These are phyloP conservation scores for Fomitiporia mediterranea DNA, from an alignment of 1,284 basidiomycete genomes.

Conservation along the genomic window DNA sequence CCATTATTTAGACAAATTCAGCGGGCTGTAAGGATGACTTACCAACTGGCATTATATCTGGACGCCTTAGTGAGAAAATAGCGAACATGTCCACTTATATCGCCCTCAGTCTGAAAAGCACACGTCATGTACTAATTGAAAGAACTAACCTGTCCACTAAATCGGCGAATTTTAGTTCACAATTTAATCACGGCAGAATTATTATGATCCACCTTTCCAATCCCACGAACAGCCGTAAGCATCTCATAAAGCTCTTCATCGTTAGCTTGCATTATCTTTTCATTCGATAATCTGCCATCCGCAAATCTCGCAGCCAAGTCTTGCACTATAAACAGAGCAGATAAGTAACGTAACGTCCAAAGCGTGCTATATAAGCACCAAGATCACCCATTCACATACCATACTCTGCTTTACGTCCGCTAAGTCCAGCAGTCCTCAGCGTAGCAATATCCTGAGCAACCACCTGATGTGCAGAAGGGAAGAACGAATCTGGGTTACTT, in stretches of 20 bases:
- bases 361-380: not conserved
- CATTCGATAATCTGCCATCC: conserved; percentile 70
- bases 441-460: conserved; percentile 49
- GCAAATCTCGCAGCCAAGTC: conserved; percentile 76
- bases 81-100: conserved; percentile 81
- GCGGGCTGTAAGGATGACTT: conserved; percentile 21
- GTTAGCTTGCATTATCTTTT: conserved; percentile 61
- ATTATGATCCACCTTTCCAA: conserved; percentile 51
- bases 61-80: conserved; percentile 79
- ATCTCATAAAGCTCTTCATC: conserved; percentile 75
- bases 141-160: conserved; percentile 36
- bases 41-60: conserved; percentile 79
- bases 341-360: not conserved
- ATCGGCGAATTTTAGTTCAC: not conserved
- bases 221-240: conserved; percentile 75
- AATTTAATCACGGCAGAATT: not conserved
- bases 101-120: not conserved
- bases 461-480: conserved; percentile 71
- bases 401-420: conserved; percentile 82
- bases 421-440: conserved; percentile 70
- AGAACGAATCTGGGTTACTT: conserved; percentile 36
- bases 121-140: conserved; percentile 1
- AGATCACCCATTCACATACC: conserved; percentile 37
- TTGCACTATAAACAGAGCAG: conserved; percentile 39
- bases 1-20: not conserved